Conservation (phyloP, 2,329 filamentous ascomycete genomes). For the Cryoendolithus antarcticus region DNA sequence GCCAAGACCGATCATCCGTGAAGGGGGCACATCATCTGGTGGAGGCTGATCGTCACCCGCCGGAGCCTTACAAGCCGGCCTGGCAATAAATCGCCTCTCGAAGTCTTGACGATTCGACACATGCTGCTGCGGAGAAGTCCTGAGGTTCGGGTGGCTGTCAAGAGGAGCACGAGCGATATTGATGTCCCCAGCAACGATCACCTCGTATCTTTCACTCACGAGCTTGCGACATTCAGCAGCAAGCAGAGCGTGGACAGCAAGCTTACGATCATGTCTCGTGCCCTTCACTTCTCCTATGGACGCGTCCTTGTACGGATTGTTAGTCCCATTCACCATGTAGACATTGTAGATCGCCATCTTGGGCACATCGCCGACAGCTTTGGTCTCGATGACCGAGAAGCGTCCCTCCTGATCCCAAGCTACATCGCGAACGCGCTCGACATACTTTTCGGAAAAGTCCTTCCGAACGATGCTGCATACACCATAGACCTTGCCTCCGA, state of each 20-base stretch:
- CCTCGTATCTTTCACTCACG: slow-evolving; percentile 29
- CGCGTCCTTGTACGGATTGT: slow-evolving; percentile 33
- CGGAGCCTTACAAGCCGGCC: slow-evolving; percentile 3
- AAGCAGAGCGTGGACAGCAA: slow-evolving; percentile 35
- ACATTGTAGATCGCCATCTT: slow-evolving; percentile 39
- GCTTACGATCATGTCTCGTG: slow-evolving; percentile 41
- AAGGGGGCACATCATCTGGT: too few relatives aligned
- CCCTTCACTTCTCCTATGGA: slow-evolving; percentile 30
- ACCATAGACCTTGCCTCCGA: slow-evolving; percentile 40
- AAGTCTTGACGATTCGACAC: slow-evolving; percentile 41
- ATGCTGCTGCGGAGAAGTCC: slow-evolving; percentile 34
- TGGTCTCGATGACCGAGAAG: slow-evolving; percentile 33
- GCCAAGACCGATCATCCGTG: slow-evolving; percentile 8
- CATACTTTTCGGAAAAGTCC: slow-evolving; percentile 26
- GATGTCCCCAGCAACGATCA: slow-evolving; percentile 41
- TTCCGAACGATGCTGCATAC: slow-evolving; percentile 38
- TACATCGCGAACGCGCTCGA: slow-evolving; percentile 27
- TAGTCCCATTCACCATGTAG: slow-evolving; percentile 43
- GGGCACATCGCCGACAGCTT: slow-evolving; percentile 7
- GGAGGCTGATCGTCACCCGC: too few relatives aligned
- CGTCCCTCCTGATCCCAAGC: slow-evolving; percentile 42
- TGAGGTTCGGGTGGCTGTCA: slow-evolving; percentile 38
- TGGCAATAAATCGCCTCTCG: slow-evolving; percentile 34
- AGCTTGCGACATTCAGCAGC: slow-evolving; percentile 32
- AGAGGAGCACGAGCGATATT: slow-evolving; percentile 35